Percentiles rank a stretch among this genome's conserved stretches.
Conservation (phyloP, 2,329 filamentous ascomycete species). For the Botrytis cinerea region DNA sequence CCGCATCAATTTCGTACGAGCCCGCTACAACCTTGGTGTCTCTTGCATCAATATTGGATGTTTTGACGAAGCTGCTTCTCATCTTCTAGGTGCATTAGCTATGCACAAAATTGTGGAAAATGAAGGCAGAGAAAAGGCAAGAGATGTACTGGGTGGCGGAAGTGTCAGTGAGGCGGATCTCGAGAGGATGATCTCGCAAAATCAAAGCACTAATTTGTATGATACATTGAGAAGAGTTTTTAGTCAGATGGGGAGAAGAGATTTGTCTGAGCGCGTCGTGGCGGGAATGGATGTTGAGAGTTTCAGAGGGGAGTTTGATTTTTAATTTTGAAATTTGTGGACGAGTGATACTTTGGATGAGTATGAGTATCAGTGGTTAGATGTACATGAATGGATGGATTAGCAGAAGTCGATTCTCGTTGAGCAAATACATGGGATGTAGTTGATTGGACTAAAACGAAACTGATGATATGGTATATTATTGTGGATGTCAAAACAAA, state of each 20-base stretch:
- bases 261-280: slow-evolving; percentile 84
- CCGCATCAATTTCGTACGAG: slow-evolving; percentile 94
- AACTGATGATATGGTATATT: not conserved
- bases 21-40: slow-evolving; percentile 94
- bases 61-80: slow-evolving; percentile 87
- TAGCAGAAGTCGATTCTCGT: not conserved
- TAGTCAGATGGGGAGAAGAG: slow-evolving; percentile 87
- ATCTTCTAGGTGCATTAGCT: slow-evolving; percentile 84
- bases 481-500: not conserved
- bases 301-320: slow-evolving; percentile 90
- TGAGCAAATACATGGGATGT: not conserved
- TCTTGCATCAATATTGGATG: slow-evolving; percentile 97
- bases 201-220: slow-evolving; percentile 94
- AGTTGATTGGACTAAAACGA: not conserved
- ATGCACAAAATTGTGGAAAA: slow-evolving; percentile 96
- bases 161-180: slow-evolving; percentile 69
- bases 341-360: not conserved
- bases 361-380: not conserved
- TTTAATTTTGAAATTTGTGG: slow-evolving; percentile 47
- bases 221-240: slow-evolving; percentile 95
- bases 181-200: slow-evolving; percentile 88
- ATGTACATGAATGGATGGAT: slow-evolving; percentile 1
- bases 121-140: slow-evolving; percentile 78
- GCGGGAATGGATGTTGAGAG: slow-evolving; percentile 87
- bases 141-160: slow-evolving; percentile 72